phyloP scores from a whole-genome alignment of 148 eudicot species.

The Mesembryanthemum crystallinum region DNA sequence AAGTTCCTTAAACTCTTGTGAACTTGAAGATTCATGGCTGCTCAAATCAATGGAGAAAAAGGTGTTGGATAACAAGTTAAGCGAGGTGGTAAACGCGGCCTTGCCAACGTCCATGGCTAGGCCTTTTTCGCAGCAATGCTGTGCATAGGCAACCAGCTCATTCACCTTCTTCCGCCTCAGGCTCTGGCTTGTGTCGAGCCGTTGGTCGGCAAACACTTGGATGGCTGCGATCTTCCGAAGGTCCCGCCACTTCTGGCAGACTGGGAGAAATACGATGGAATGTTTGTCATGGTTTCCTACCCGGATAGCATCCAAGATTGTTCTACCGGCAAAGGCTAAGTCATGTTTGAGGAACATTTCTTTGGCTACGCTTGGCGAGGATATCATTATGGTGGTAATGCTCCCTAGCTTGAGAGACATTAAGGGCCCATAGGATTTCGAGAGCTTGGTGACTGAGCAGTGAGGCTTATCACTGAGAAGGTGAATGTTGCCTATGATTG shows the following conservation, averaged over 20 bases:
- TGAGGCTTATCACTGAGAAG: not conserved
- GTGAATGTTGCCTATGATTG: not conserved
- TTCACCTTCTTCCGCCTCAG: slow-evolving; percentile 27
- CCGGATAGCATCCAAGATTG: not conserved
- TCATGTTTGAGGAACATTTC: slow-evolving; percentile 28
- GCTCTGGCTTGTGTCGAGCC: slow-evolving; percentile 23
- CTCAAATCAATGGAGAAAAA: slow-evolving; percentile 33
- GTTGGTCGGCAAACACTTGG: slow-evolving; percentile 25
- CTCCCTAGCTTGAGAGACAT: slow-evolving; percentile 44
- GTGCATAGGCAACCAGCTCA: slow-evolving; percentile 22
- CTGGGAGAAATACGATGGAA: slow-evolving; percentile 23
- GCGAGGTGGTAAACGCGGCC: slow-evolving; percentile 22
- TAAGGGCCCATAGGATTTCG: slow-evolving; percentile 38
- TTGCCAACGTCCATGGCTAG: slow-evolving; percentile 26
- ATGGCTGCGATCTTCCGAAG: slow-evolving; percentile 20
- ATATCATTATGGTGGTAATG: slow-evolving; percentile 30
- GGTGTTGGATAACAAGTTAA: slow-evolving; percentile 29
- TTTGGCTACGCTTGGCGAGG: slow-evolving; percentile 29
- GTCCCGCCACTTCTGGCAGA: slow-evolving; percentile 23
- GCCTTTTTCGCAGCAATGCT: not conserved
- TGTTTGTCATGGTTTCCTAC: slow-evolving; percentile 15
- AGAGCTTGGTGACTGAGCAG: slow-evolving; percentile 16
- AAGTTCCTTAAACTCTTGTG: slow-evolving; percentile 26
- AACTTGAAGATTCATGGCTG: not conserved
- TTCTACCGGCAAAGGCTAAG: slow-evolving; percentile 21